Percentiles rank a stretch among this genome's conserved stretches.
phyloP scores from a whole-genome alignment of 2,329 filamentous ascomycete species.

The Colletotrichum sp. region DNA sequence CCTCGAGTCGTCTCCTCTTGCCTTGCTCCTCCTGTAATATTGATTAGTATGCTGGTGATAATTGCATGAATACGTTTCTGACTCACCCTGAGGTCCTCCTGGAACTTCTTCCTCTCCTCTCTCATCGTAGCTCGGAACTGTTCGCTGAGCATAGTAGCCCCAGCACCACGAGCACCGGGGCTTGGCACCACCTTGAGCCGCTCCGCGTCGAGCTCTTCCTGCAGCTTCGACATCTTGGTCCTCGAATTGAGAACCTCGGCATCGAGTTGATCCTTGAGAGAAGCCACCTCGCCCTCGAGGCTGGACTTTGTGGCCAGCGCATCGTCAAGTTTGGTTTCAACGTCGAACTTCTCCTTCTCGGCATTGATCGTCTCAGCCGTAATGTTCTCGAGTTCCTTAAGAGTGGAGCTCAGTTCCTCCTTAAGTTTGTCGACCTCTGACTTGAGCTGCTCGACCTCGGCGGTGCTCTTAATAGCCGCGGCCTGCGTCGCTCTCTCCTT shows the following conservation, averaged over 20 bases:
- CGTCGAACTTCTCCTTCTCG: slow-evolving; percentile 55
- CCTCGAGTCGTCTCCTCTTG: slow-evolving; percentile 53
- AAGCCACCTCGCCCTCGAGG: slow-evolving; percentile 43
- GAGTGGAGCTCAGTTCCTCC: slow-evolving; percentile 54
- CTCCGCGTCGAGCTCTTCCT: slow-evolving; percentile 58
- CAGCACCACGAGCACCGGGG: slow-evolving; percentile 41
- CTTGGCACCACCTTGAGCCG: slow-evolving; percentile 45
- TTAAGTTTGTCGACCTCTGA: slow-evolving; percentile 55
- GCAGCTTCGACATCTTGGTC: slow-evolving; percentile 43
- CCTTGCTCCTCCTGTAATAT: slow-evolving; percentile 53
- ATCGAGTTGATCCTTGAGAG: slow-evolving; percentile 43
- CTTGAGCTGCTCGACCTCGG: slow-evolving; percentile 51
- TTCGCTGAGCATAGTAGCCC: slow-evolving; percentile 59
- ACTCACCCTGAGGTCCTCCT: slow-evolving; percentile 57
- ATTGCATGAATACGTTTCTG: neutral
- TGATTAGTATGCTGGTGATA: slow-evolving; percentile 30
- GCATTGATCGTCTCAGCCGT: slow-evolving; percentile 56
- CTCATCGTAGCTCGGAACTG: slow-evolving; percentile 62
- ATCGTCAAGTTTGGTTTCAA: slow-evolving; percentile 48
- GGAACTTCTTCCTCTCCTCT: slow-evolving; percentile 62
- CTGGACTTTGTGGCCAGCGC: slow-evolving; percentile 36
- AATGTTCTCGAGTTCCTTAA: slow-evolving; percentile 58
- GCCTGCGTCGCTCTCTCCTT: slow-evolving; percentile 63
- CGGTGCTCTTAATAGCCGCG: slow-evolving; percentile 55
- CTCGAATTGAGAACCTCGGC: slow-evolving; percentile 42